Base-by-base conservation (phyloP, 176 grass and related monocot genomes). In the Ensete ventricosum region DNA sequence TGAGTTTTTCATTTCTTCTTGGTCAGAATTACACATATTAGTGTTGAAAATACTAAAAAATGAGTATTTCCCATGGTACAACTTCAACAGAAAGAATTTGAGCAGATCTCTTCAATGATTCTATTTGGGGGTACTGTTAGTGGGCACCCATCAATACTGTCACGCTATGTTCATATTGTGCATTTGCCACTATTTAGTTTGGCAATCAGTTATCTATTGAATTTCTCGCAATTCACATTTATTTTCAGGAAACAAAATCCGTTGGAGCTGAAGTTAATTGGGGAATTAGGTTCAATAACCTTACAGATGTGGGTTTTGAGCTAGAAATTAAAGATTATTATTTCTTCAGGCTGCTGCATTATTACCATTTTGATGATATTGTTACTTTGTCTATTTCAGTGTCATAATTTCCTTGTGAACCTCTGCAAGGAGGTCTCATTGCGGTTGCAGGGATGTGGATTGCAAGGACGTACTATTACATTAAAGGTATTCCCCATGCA, bases 231-330 rank as follows among this genome's bases (percentile, higher is more conserved):
- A 43, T 48, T 55, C 14, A 53, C 50, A 66, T 49, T 80, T 71
- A 67, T 75, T 69, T 64, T 69, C 87, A 97, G 94, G 94, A 93
- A 85, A 90, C 88, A 84, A 97, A 97, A 87, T 85, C 94, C 75
- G 81, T 97, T 58, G 90, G 94, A 22, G 90, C 94, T 71, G 94
- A 97, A 81, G 91, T 97, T 72, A 97, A 93, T 74, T 97, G 94
- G 94, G 94, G 94, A 83, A 88, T 97, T 72, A 93, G 90, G 84
- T 97, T 97, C 79, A 93, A 85, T 8, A 62, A 85, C 81, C 83
- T 72, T 17, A 87, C 75, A 87, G 94, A 97, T 89, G 94, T 97
- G 65, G 63, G 85, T 84, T 14, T 73, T 73, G 50, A 82, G 51
- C 43, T 54, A 48, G 34, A 8, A 70, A 1, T 75, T 53, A 50